Evolutionary conservation across 345 rosid genomes (phyloP).

Genomic region (Pseudoturritis turrita): DNA sequence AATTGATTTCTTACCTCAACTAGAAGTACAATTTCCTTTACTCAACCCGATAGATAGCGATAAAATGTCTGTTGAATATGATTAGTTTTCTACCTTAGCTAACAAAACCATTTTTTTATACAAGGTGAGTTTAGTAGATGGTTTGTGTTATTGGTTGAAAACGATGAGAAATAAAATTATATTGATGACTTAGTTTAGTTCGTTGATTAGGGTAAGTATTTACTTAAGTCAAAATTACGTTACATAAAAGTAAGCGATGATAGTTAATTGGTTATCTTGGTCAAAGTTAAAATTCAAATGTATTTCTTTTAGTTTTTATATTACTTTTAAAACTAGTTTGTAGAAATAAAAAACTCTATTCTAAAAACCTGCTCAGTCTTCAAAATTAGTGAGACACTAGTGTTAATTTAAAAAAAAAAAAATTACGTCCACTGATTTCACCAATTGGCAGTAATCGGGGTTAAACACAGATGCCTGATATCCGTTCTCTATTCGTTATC

Average conservation of each 20-base stretch:
- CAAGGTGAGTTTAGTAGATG: neutral
- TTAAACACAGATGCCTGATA: no score
- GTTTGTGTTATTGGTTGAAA: neutral
- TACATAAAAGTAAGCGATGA: neutral
- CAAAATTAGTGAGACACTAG: no score
- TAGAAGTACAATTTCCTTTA: neutral
- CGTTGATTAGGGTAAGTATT: neutral
- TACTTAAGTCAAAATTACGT: neutral
- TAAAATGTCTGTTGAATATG: neutral
- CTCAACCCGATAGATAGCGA: neutral
- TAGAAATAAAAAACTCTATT: no score
- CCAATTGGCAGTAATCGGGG: no score
- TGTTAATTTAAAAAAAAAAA: no score
- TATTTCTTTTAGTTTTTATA: no score
- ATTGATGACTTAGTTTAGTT: neutral
- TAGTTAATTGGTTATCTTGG: neutral
- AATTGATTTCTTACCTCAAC: neutral
- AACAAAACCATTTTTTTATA: neutral
- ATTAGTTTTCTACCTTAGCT: neutral
- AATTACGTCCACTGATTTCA: no score
- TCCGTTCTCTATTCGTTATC: no score
- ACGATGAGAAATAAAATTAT: neutral
- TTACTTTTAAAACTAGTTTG: no score
- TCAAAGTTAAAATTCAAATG: slow-evolving; percentile 2
- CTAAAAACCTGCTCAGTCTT: no score